Conservation (phyloP, 768 basidiomycete species). For the Mycena olivaceomarginata region DNA sequence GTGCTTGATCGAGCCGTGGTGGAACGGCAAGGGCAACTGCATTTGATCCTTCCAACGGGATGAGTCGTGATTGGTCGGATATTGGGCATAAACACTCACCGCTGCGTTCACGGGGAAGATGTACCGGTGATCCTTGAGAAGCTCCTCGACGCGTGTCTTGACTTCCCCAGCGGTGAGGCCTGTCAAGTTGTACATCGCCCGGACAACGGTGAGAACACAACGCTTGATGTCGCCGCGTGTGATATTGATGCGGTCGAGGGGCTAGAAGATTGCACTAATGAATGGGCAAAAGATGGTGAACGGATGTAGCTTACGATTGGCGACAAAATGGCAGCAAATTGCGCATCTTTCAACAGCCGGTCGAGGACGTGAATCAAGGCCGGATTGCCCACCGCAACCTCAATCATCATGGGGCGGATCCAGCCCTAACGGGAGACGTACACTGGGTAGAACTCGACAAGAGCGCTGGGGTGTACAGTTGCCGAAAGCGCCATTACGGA, state of each 20-base stretch:
- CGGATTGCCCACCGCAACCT: neutral
- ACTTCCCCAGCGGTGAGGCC: neutral
- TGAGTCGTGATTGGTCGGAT: neutral
- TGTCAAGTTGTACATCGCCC: neutral
- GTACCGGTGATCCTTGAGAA: constrained; percentile 32
- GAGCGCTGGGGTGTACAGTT: too few species aligned
- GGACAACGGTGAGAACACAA: neutral
- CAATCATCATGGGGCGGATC: neutral
- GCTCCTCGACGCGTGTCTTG: constrained; percentile 7
- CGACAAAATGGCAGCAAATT: neutral
- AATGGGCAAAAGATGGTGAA: neutral
- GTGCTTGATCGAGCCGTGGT: neutral
- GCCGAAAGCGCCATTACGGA: too few species aligned
- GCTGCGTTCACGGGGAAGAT: constrained; percentile 9
- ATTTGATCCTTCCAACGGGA: constrained; percentile 1
- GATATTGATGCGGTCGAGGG: constrained; percentile 28
- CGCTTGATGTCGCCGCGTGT: constrained; percentile 18
- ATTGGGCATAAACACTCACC: neutral
- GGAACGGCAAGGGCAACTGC: constrained; percentile 1
- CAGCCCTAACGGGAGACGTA: neutral
- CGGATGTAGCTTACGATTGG: constrained; percentile 1
- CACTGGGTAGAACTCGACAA: neutral
- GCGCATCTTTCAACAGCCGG: neutral
- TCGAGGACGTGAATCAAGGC: neutral
- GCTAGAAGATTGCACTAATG: neutral